Conservation (phyloP, 176 grass and related monocot species). For the Zizania latifolia region DNA sequence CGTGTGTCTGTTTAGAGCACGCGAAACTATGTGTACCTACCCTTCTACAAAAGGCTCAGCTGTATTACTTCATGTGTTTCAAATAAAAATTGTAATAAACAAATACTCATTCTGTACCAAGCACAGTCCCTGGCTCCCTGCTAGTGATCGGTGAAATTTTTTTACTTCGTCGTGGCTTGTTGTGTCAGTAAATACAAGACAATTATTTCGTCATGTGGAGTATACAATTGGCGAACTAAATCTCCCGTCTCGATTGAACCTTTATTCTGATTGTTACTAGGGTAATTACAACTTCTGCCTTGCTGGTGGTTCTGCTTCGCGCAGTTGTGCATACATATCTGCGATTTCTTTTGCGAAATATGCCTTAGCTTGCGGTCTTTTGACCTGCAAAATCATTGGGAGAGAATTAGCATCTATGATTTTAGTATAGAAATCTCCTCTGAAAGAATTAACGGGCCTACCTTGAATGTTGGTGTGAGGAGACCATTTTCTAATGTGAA, state of each 20-base stretch:
- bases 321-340: constrained; percentile 64
- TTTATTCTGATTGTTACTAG: constrained; percentile 10
- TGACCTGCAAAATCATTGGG: constrained; percentile 43
- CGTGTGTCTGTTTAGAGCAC: too few species aligned
- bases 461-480: constrained; percentile 96
- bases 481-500: constrained; percentile 93
- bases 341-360: constrained; percentile 82
- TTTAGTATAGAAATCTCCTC: neutral
- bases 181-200: neutral
- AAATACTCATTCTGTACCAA: neutral
- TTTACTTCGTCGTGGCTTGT: neutral
- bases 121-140: neutral
- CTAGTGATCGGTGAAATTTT: neutral
- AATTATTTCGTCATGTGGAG: neutral
- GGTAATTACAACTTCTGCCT: constrained; percentile 20
- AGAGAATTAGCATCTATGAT: neutral
- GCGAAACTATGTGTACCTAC: too few species aligned
- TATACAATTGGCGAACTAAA: neutral
- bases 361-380: constrained; percentile 88
- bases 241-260: neutral
- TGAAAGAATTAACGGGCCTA: constrained; percentile 15
- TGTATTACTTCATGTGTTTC: too few species aligned
- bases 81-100: too few species aligned
- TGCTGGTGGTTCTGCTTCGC: constrained; percentile 26
- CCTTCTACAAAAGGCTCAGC: too few species aligned